phyloP scores from a whole-genome alignment of 352 stramenopile species.

The Phytopythium ostracodes region DNA sequence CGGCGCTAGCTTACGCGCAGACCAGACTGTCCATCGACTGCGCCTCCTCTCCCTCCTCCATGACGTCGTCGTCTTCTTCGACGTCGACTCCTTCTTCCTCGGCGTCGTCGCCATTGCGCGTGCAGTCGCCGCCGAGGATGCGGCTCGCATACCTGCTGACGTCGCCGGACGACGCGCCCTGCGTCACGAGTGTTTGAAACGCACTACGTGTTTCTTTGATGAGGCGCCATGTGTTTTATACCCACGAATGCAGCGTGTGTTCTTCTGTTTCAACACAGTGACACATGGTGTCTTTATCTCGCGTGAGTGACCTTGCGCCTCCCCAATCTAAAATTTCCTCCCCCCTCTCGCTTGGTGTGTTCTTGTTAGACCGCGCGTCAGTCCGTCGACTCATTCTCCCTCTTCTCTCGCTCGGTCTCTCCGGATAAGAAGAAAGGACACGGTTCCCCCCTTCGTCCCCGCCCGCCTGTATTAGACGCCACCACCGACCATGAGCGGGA shows the following conservation, averaged over 20 bases:
- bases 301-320: background rate
- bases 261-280: background rate
- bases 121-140: background rate
- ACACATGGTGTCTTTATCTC: background rate
- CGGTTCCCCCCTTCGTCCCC: too few relatives aligned
- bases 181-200: background rate
- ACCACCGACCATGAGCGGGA: conserved; percentile 25
- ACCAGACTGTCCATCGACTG: background rate
- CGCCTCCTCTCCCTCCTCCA: too few relatives aligned
- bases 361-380: background rate
- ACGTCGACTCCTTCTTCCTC: too few relatives aligned
- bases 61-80: background rate
- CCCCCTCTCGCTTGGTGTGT: background rate
- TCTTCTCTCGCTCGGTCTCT: background rate
- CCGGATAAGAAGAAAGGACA: too few relatives aligned
- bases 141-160: conserved; percentile 13
- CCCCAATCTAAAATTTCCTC: background rate
- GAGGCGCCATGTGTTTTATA: too few relatives aligned
- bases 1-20: too few relatives aligned
- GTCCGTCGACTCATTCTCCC: background rate
- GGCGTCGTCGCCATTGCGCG: background rate
- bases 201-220: too few relatives aligned
- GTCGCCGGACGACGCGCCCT: background rate
- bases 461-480: too few relatives aligned
- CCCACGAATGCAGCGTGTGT: background rate